Conservation (phyloP, 2,329 filamentous ascomycete genomes). For the Cercospora berteroae region DNA sequence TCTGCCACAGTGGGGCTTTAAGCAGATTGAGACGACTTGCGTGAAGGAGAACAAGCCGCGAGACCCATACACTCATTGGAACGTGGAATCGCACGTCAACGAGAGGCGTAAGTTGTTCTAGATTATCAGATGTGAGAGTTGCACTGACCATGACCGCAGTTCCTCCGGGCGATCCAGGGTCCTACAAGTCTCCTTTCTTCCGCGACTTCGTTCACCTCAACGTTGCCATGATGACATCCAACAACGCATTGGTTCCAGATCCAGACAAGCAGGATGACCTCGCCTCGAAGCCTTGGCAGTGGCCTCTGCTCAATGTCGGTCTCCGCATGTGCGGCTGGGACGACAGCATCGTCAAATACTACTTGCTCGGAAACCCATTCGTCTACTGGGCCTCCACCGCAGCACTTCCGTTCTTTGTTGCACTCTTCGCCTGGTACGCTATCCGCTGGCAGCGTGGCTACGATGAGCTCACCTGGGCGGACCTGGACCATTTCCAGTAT, state of each 20-base stretch:
- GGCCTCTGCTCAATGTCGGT: conserved; percentile 92
- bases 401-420: conserved; percentile 68
- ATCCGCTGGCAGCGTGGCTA: conserved; percentile 96
- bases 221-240: conserved; percentile 99
- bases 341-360: conserved; percentile 94
- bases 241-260: conserved; percentile 95
- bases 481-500: conserved; percentile 95
- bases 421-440: conserved; percentile 78
- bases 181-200: conserved; percentile 95
- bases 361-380: conserved; percentile 91
- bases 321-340: conserved; percentile 99
- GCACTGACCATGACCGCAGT: conserved; percentile 55
- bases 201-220: conserved; percentile 98
- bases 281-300: conserved; percentile 96
- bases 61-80: conserved; percentile 98
- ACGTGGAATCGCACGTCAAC: conserved; percentile 92
- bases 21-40: conserved; percentile 97
- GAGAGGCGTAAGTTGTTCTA: conserved; percentile 70
- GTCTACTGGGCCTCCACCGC: conserved; percentile 94
- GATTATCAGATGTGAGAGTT: background rate
- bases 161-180: conserved; percentile 80
- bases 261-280: conserved; percentile 99
- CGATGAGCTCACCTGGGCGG: conserved; percentile 70
- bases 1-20: conserved; percentile 98
- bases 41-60: conserved; percentile 87